Percentiles rank a stretch among this genome's conserved stretches.
Evolutionary conservation across 2,329 filamentous ascomycete species (phyloP).

Genomic region (Microdochium trichocladiopsis): DNA sequence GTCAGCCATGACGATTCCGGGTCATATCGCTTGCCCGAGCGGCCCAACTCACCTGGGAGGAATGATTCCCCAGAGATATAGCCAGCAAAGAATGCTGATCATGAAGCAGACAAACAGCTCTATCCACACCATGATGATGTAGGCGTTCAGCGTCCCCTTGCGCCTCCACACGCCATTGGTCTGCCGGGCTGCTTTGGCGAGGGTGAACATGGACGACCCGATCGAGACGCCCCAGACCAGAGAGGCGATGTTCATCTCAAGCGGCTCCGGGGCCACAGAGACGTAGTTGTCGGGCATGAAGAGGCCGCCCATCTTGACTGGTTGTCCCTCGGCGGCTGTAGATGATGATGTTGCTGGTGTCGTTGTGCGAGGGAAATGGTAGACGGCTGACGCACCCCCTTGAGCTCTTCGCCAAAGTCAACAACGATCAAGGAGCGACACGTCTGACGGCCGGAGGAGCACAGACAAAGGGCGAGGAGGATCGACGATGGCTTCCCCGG

Average conservation of each 20-base stretch:
- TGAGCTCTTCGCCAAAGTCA: too few species aligned
- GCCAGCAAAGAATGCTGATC: neutral
- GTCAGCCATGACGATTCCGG: too few species aligned
- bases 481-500: too few species aligned
- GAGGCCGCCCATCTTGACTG: neutral
- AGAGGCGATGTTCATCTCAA: neutral
- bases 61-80: neutral
- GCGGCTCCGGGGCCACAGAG: neutral
- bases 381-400: too few species aligned
- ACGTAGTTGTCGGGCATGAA: neutral
- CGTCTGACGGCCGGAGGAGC: neutral
- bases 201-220: neutral
- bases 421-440: neutral
- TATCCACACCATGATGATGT: neutral
- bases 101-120: neutral
- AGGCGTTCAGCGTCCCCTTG: neutral
- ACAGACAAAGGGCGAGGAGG: too few species aligned
- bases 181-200: neutral
- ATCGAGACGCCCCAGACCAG: slow-evolving; percentile 1
- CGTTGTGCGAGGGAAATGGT: too few species aligned
- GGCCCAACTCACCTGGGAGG: neutral
- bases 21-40: too few species aligned
- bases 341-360: neutral
- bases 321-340: neutral
- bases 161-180: neutral